Percentiles rank a stretch among this genome's conserved stretches.
Evolutionary conservation across 305 asterid genomes (phyloP).

Genomic region (Monarda citriodora): DNA sequence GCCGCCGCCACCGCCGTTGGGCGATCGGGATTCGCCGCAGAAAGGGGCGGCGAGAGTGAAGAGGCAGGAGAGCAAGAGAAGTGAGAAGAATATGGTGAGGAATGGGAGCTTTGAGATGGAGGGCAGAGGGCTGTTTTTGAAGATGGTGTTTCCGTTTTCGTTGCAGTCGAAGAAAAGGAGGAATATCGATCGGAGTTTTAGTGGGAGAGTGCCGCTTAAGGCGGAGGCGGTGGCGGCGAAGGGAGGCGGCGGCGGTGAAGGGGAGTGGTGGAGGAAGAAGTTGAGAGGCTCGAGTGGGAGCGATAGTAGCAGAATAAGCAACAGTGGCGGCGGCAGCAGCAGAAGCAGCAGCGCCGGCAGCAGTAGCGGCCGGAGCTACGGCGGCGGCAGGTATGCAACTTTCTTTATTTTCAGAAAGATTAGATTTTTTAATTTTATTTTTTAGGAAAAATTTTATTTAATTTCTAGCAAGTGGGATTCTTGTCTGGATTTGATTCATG

Average conservation of each 20-base stretch:
- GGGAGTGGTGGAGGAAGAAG: constrained; percentile 91
- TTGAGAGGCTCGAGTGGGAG: constrained; percentile 57
- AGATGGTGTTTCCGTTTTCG: constrained; percentile 58
- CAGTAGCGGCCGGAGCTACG: constrained; percentile 16
- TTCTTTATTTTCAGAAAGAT: not conserved
- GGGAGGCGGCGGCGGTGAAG: constrained; percentile 28
- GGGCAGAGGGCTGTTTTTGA: constrained; percentile 51
- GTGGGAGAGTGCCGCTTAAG: constrained; percentile 53
- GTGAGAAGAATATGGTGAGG: constrained; percentile 25
- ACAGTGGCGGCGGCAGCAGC: constrained; percentile 32
- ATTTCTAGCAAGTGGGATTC: too few relatives aligned
- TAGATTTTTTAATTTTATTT: not conserved
- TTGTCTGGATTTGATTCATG: not conserved
- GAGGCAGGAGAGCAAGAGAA: constrained; percentile 32
- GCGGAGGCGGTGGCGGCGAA: constrained; percentile 24
- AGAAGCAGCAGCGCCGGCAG: constrained; percentile 31
- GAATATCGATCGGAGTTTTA: constrained; percentile 9
- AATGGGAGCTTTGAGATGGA: constrained; percentile 42
- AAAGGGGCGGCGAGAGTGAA: constrained; percentile 6
- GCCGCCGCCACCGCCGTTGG: not conserved
- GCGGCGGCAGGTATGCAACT: constrained; percentile 26
- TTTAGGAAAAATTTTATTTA: too few relatives aligned
- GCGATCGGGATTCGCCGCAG: not conserved
- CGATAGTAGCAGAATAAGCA: constrained; percentile 42
- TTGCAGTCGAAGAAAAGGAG: constrained; percentile 38